Evolutionary conservation across 805 yeast species (phyloP).

Genomic region (Saccharomycopsis javanensis): DNA sequence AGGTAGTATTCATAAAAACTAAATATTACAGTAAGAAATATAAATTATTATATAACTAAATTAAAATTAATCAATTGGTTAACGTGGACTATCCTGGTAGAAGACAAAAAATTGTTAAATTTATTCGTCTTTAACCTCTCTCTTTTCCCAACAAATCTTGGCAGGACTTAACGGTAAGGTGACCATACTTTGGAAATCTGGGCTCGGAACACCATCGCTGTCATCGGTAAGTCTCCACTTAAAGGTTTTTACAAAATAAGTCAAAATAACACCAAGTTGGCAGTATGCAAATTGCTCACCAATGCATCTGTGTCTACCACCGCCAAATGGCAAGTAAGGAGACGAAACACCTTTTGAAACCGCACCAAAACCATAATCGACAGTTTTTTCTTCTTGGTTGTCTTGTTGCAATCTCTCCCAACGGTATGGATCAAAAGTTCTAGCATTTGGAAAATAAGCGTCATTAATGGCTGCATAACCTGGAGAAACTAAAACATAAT

Average conservation of each 20-base stretch:
- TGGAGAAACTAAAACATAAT: constrained; percentile 85
- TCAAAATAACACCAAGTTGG: constrained; percentile 79
- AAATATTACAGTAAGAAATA: background rate
- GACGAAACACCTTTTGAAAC: constrained; percentile 93
- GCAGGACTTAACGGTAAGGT: constrained; percentile 81
- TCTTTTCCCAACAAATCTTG: constrained; percentile 58
- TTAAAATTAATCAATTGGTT: background rate
- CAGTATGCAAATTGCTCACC: constrained; percentile 97
- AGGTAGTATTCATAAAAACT: too few species aligned
- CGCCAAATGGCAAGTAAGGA: constrained; percentile 96
- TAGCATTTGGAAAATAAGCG: constrained; percentile 69
- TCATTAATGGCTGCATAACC: constrained; percentile 80
- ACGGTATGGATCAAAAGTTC: constrained; percentile 71
- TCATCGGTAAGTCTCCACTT: constrained; percentile 64
- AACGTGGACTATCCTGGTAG: background rate
- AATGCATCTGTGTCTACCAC: constrained; percentile 98
- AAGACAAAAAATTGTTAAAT: too few species aligned
- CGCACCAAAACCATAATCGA: constrained; percentile 96
- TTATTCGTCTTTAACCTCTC: constrained; percentile 28
- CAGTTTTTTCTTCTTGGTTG: constrained; percentile 28
- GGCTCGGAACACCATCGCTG: constrained; percentile 42
- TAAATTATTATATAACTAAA: background rate
- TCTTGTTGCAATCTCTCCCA: constrained; percentile 49
- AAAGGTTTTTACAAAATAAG: constrained; percentile 63
- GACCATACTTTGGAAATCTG: constrained; percentile 86